Evolutionary conservation across 352 stramenopile genomes (phyloP).

Genomic region (Globisporangium barbulae): DNA sequence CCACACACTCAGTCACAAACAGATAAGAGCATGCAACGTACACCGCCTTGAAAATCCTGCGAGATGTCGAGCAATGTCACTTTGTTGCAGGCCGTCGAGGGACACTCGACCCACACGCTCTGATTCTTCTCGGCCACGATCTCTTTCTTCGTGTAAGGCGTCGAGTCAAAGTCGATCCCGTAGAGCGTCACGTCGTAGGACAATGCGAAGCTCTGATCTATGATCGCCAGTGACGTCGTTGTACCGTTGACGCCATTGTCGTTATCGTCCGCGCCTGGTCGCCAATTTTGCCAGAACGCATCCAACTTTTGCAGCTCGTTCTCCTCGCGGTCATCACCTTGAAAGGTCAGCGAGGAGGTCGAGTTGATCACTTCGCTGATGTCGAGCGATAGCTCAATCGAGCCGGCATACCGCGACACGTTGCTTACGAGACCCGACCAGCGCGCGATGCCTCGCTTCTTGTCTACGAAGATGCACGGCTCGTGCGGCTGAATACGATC

Average conservation of each 20-base stretch:
- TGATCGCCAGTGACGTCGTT: slow-evolving; percentile 17
- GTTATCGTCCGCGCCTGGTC: slow-evolving; percentile 6
- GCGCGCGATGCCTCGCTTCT: slow-evolving; percentile 34
- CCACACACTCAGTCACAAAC: too few species aligned
- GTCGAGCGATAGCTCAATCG: slow-evolving; percentile 55
- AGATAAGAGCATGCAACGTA: slow-evolving; percentile 17
- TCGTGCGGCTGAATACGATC: slow-evolving; percentile 15
- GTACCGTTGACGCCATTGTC: neutral
- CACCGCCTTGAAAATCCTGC: slow-evolving; percentile 55
- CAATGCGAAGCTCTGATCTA: slow-evolving; percentile 56
- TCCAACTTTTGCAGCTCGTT: slow-evolving; percentile 29
- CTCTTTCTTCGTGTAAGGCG: slow-evolving; percentile 37
- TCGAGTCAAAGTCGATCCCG: slow-evolving; percentile 43
- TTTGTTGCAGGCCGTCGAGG: slow-evolving; percentile 35
- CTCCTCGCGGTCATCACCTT: slow-evolving; percentile 10
- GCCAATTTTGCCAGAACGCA: slow-evolving; percentile 24
- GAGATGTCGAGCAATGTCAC: slow-evolving; percentile 68
- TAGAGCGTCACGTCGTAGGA: slow-evolving; percentile 71
- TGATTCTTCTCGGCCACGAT: slow-evolving; percentile 67
- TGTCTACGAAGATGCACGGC: slow-evolving; percentile 76
- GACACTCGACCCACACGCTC: slow-evolving; percentile 75
- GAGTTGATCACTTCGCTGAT: slow-evolving; percentile 47
- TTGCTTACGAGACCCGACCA: slow-evolving; percentile 74
- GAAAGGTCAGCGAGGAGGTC: slow-evolving; percentile 16
- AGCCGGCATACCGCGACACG: slow-evolving; percentile 63